These are phyloP conservation scores for Stentor roeselii DNA, from an alignment of 73 alveolate species.

Conservation along the genomic window DNA sequence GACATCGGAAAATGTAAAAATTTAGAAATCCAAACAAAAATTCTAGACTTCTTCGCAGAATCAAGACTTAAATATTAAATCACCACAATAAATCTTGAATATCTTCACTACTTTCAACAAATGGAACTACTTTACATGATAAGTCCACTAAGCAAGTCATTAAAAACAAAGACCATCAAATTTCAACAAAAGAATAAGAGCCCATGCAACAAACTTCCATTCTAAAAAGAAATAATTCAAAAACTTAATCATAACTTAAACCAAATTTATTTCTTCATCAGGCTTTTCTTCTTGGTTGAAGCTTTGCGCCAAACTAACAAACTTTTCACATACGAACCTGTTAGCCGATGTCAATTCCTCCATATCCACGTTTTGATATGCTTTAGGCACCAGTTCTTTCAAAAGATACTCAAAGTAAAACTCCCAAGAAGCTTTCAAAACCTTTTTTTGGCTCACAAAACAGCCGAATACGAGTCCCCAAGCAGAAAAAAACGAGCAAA, in stretches of 20 bases:
- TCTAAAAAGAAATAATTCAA: too few relatives aligned
- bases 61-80: too few relatives aligned
- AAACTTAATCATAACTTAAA: not conserved
- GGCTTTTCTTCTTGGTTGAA: not conserved
- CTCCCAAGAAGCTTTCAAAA: not conserved
- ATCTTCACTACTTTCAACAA: too few relatives aligned
- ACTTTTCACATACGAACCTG: not conserved
- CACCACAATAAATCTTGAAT: too few relatives aligned
- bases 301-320: not conserved
- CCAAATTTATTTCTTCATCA: not conserved
- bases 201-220: too few relatives aligned
- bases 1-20: too few relatives aligned
- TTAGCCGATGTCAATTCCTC: not conserved
- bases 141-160: too few relatives aligned
- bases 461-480: not conserved
- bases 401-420: not conserved
- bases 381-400: not conserved
- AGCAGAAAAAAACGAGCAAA: not conserved
- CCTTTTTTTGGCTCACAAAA: not conserved
- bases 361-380: not conserved
- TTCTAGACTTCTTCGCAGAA: too few relatives aligned
- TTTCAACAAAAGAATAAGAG: too few relatives aligned
- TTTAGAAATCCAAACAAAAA: too few relatives aligned
- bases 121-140: too few relatives aligned
- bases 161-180: too few relatives aligned